Percentiles rank a stretch among this genome's conserved stretches.
These are phyloP conservation scores for Pythium sukuiense DNA, from an alignment of 352 stramenopile genomes.

Conservation along the genomic window DNA sequence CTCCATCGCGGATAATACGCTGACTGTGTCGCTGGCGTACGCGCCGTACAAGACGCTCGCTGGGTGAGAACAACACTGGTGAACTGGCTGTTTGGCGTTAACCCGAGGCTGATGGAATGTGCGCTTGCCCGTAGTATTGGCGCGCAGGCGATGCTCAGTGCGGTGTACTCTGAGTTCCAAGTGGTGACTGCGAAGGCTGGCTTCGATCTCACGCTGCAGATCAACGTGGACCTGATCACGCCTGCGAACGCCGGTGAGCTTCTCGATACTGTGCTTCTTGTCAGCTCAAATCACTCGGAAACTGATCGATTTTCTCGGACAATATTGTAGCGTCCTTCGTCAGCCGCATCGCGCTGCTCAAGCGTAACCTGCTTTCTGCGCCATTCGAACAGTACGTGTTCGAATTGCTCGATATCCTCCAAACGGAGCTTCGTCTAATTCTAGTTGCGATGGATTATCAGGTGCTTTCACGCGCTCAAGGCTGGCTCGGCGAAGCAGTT, in stretches of 20 bases:
- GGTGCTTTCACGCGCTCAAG: conserved; percentile 76
- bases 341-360: conserved; percentile 69
- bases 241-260: conserved; percentile 59
- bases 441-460: conserved; percentile 9
- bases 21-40: conserved; percentile 80
- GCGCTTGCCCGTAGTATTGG: conserved; percentile 43
- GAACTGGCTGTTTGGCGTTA: neutral
- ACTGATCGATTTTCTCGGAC: neutral
- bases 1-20: conserved; percentile 64
- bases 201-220: conserved; percentile 79
- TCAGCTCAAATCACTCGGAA: neutral
- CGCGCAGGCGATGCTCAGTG: conserved; percentile 66
- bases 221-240: conserved; percentile 79
- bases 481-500: conserved; percentile 59
- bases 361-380: conserved; percentile 78
- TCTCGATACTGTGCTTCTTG: neutral
- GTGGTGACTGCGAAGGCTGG: conserved; percentile 61
- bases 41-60: conserved; percentile 71
- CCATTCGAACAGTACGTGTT: conserved; percentile 67
- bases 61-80: conserved; percentile 29
- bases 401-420: neutral
- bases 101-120: neutral
- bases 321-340: conserved; percentile 58
- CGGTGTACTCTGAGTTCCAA: conserved; percentile 75
- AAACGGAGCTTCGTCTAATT: neutral